A percentile compares a stretch with the other conserved stretches of the same genome.
Conservation (phyloP, 441 rosid species). For the Flueggea neowawraea region DNA sequence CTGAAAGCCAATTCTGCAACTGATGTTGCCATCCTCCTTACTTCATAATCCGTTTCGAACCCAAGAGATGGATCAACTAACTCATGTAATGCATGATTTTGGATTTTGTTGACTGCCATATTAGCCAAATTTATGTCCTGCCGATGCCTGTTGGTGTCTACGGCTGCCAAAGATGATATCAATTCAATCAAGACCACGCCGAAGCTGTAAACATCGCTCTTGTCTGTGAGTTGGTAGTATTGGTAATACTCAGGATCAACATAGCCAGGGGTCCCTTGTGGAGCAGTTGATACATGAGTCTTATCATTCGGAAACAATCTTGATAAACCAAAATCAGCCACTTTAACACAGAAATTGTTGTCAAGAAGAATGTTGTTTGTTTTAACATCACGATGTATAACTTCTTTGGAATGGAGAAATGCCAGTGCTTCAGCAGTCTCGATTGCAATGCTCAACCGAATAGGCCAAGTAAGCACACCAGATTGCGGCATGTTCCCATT, state of each 20-base stretch:
- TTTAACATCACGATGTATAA: constrained; percentile 69
- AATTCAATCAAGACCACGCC: constrained; percentile 64
- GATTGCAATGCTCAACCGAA: constrained; percentile 54
- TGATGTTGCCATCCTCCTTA: constrained; percentile 31
- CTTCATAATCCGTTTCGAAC: constrained; percentile 32
- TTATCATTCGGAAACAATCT: constrained; percentile 51
- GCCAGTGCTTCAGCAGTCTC: constrained; percentile 55
- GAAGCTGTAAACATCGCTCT: constrained; percentile 72
- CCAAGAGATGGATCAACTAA: constrained; percentile 52
- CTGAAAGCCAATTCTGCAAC: constrained; percentile 54
- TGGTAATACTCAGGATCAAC: constrained; percentile 64
- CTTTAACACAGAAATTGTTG: constrained; percentile 49
- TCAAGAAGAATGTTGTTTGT: constrained; percentile 57
- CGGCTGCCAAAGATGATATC: constrained; percentile 44
- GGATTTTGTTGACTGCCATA: constrained; percentile 60
- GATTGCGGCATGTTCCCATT: constrained; percentile 34
- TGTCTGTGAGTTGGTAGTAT: constrained; percentile 57
- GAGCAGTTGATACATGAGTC: constrained; percentile 65
- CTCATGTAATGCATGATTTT: constrained; percentile 42
- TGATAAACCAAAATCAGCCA: constrained; percentile 70
- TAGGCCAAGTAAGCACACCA: constrained; percentile 39
- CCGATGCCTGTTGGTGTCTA: constrained; percentile 46
- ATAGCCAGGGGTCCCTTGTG: constrained; percentile 78
- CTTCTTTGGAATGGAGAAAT: constrained; percentile 44
- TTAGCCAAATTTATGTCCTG: constrained; percentile 51